phyloP scores from a whole-genome alignment of 768 basidiomycete genomes.

The Rhizopogon vulgaris region DNA sequence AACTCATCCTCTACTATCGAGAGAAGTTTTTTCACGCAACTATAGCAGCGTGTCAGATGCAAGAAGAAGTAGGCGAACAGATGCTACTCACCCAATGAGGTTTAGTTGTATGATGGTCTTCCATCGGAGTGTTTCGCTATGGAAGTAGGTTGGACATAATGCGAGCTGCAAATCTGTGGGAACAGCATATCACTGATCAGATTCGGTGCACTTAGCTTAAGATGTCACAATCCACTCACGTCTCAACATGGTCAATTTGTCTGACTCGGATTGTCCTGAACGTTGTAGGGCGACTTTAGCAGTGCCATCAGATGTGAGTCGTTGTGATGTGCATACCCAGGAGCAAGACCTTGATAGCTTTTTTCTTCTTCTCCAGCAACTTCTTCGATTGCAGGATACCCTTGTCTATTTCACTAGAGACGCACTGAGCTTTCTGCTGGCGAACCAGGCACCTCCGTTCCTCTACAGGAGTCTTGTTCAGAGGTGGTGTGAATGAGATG shows the following conservation, averaged over 20 bases:
- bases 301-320: fast-evolving
- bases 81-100: constrained; percentile 44
- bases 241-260: constrained; percentile 27
- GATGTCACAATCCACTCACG: constrained; percentile 5
- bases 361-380: constrained; percentile 18
- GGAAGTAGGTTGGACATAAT: constrained; percentile 57
- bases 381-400: constrained; percentile 20
- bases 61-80: background rate
- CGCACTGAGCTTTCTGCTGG: constrained; percentile 18
- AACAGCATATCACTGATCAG: background rate
- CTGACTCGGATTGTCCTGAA: constrained; percentile 24
- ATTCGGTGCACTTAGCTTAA: background rate
- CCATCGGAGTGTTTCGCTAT: constrained; percentile 53
- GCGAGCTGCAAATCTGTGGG: constrained; percentile 59
- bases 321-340: constrained; percentile 10
- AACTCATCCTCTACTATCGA: constrained; percentile 43
- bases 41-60: constrained; percentile 15
- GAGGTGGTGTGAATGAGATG: background rate
- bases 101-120: constrained; percentile 64
- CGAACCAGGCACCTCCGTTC: too few relatives aligned
- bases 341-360: constrained; percentile 22
- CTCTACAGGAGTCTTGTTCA: too few relatives aligned
- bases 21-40: constrained; percentile 55
- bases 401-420: constrained; percentile 24
- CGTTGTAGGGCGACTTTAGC: background rate